These are phyloP conservation scores for Neoarthrinium moseri DNA, from an alignment of 2,329 filamentous ascomycete genomes.

Conservation along the genomic window DNA sequence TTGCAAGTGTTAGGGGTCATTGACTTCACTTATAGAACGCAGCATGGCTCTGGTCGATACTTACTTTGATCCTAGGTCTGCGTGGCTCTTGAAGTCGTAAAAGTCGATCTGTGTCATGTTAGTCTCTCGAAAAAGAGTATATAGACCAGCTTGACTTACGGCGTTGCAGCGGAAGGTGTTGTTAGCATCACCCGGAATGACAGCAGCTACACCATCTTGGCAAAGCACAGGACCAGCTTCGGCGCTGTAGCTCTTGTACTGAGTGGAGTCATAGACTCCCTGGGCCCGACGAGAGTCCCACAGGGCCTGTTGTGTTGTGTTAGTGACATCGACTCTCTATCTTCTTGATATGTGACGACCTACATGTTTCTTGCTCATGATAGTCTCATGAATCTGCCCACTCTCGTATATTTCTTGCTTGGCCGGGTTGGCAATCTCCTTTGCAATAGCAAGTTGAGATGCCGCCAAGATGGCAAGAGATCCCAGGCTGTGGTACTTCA, in stretches of 20 bases:
- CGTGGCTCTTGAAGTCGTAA: conserved; percentile 43
- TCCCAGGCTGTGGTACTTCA: background rate
- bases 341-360: background rate
- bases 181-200: conserved; percentile 41
- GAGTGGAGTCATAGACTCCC: conserved; percentile 6
- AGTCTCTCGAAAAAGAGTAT: background rate
- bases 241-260: conserved; percentile 7
- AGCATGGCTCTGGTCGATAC: too few relatives aligned
- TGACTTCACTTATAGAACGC: too few relatives aligned
- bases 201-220: conserved; percentile 40
- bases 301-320: too few relatives aligned
- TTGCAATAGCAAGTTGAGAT: conserved; percentile 2
- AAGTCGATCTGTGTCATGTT: conserved; percentile 9
- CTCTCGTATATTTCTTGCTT: conserved; percentile 9
- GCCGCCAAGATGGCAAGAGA: conserved; percentile 2
- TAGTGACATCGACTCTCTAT: too few relatives aligned
- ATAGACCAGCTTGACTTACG: conserved; percentile 13
- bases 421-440: conserved; percentile 8
- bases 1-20: too few relatives aligned
- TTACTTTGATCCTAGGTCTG: too few relatives aligned
- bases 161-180: conserved; percentile 49
- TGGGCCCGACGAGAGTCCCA: conserved; percentile 5
- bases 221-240: conserved; percentile 27
- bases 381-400: conserved; percentile 11
- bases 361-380: conserved; percentile 12